Evolutionary conservation across 495 filamentous ascomycete species (phyloP), one percentile per base, ranked within the genome.

Genomic region (Parathielavia hyrcaniae): DNA sequence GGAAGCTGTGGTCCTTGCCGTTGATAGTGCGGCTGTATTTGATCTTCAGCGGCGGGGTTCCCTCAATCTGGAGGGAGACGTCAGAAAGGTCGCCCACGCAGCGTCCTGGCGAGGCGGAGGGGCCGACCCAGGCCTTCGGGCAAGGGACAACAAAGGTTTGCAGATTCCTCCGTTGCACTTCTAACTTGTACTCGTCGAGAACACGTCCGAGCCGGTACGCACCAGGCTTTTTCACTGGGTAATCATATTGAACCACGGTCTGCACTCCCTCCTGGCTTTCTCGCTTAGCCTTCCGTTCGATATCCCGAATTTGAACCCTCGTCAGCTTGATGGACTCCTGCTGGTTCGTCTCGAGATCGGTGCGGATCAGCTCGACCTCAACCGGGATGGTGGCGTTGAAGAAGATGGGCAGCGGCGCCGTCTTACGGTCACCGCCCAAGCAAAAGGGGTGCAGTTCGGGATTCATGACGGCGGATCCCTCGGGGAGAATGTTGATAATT

Each of bases 401-500:
- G 57, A 80, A 87, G 35, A 98, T 87, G 4, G 91, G 93, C n/a
- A 98, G 75, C 50, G 79, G 71, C 40, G 85, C 80, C 4, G 78
- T 71, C 32, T 77, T 78, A 50, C 76, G 79, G 14, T 81, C 73
- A 22, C 76, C 73, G 41, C 87, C 87, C 38, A 97, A 70, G 69
- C 93, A 98, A 67, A 90, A 91, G 14, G 89, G 79, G 38, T 76
- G 68, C 30, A 79, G 75, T 36, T 91, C 80, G 14, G 92, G 90
- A 68, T 97, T 97, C 49, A 98, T 75, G 47, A 87, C 77, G 13
- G 88, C 93, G 57, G 91, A 95, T 84, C 93, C 93, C 79, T 98
- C 93, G 3, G 93, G 93, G 30, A 98, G 77, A 68, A 97, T 95
- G 66, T 98, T 90, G 66, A 98, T 90, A 60, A 95, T 92, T 73